Percentiles rank a stretch among this genome's conserved stretches.
phyloP scores from a whole-genome alignment of 1,284 basidiomycete genomes.

The Earliella scabrosa region DNA sequence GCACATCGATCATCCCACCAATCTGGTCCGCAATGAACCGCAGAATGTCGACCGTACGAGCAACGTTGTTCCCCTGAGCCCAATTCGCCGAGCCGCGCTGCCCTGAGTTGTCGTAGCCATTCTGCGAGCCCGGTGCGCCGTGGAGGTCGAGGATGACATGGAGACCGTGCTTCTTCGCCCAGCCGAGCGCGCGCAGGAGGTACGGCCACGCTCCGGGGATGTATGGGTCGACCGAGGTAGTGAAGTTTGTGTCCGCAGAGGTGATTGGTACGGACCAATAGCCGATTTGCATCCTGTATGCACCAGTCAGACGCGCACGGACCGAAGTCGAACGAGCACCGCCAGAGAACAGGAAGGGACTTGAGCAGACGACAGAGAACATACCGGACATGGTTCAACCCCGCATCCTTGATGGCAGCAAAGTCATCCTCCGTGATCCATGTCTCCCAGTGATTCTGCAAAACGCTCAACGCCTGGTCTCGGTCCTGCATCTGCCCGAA shows the following conservation, averaged over 20 bases:
- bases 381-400: conserved; percentile 78
- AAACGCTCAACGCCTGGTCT: conserved; percentile 47
- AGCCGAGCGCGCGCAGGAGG: conserved; percentile 64
- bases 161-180: conserved; percentile 62
- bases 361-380: conserved; percentile 11
- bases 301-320: not conserved
- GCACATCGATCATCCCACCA: conserved; percentile 58
- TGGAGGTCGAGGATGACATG: conserved; percentile 76
- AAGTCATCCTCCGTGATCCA: conserved; percentile 81
- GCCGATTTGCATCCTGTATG: conserved; percentile 70
- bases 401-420: conserved; percentile 63
- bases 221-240: conserved; percentile 58
- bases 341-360: not conserved
- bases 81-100: conserved; percentile 68
- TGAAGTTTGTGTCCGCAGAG: conserved; percentile 52
- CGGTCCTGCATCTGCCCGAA: conserved; percentile 60
- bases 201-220: conserved; percentile 72
- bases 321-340: too few relatives aligned
- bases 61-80: conserved; percentile 63
- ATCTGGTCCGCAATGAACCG: conserved; percentile 58
- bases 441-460: conserved; percentile 70
- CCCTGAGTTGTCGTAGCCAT: conserved; percentile 87
- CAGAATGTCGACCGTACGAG: conserved; percentile 69
- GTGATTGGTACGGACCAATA: conserved; percentile 78
- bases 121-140: conserved; percentile 72